Base-by-base conservation (phyloP, 768 basidiomycete species). In the Boletus rex-veris region DNA sequence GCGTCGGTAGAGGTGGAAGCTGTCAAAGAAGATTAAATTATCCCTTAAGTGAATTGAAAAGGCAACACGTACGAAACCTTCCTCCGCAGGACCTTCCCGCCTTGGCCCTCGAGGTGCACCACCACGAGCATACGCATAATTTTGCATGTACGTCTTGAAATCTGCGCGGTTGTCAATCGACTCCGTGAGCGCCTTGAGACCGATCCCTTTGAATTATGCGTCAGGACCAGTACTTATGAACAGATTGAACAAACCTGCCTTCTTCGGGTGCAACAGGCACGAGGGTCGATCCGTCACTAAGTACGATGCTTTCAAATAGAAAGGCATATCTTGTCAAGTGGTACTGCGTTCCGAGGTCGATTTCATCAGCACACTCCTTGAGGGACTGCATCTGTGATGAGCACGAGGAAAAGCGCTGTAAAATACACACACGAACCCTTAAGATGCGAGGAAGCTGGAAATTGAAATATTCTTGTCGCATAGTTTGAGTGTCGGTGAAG, bases 311-410 rank as follows among this genome's bases (percentile, higher is more conserved):
- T 71, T 99, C 97, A 63, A 90, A 95, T 21, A 98, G 74, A 73
- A 92, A 98, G 1, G 93, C 90, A 69, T 97, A 98, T 71, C 95
- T 81, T 1, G 92, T 88, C 44, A 98, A 76, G 71, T 98, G 96
- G 70, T 98, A 99, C 71, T 98, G 96, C 5, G 92, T 94, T n/a
- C 95, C 97, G 41, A 97, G 77, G 69, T 99, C 97, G 50, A 98
- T 85, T 71, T 99, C 97, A 64, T 98, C 96, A 24, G 90, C 83
- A 63, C 92, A 92, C 68, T 98, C 94, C 69, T 98, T 98, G 54
- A 99, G 75, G 19, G 90, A 81, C 92, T 93, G 45, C 52, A 53
- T 48, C 35, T 19, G 37, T 43, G 37, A 51, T 69, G 18, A 61
- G 58, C 33, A 47, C 7, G 21, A 54, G 15, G 31, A 53, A 28